phyloP scores from a whole-genome alignment of 768 basidiomycete species.

The Kwoniella dejecticola region DNA sequence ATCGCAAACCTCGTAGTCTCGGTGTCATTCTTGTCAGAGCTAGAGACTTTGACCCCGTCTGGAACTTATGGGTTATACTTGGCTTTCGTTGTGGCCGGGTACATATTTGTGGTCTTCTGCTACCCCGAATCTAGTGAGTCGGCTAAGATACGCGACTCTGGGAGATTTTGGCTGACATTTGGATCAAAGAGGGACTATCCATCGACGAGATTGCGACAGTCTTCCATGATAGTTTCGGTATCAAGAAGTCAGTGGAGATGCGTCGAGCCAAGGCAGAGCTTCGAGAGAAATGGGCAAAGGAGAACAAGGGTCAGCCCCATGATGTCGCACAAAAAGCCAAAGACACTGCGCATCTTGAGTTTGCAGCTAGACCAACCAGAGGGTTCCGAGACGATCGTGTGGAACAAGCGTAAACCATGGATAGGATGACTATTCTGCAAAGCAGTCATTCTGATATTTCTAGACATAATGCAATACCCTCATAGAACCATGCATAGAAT shows the following conservation, averaged over 20 bases:
- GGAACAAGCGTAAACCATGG: too few relatives aligned
- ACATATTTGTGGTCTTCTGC: constrained; percentile 28
- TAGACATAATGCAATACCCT: too few relatives aligned
- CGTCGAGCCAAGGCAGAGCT: neutral
- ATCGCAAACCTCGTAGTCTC: constrained; percentile 33
- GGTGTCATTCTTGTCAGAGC: constrained; percentile 24
- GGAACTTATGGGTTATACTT: constrained; percentile 30
- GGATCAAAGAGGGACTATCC: too few relatives aligned
- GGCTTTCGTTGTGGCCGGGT: constrained; percentile 18
- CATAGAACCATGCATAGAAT: too few relatives aligned
- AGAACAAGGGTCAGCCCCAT: neutral
- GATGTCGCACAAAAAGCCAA: constrained; percentile 1
- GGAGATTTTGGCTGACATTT: too few relatives aligned
- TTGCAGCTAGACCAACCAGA: neutral
- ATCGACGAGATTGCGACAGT: neutral
- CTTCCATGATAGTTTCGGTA: constrained; percentile 5
- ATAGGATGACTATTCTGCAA: too few relatives aligned
- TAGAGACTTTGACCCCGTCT: constrained; percentile 19
- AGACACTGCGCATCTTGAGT: constrained; percentile 11
- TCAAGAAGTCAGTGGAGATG: too few relatives aligned
- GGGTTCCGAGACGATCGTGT: constrained; percentile 8
- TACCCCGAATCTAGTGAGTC: constrained; percentile 34
- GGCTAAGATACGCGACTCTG: too few relatives aligned
- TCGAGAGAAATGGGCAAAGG: constrained; percentile 1
- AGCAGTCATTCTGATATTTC: too few relatives aligned